Percentiles rank a stretch among this genome's conserved stretches.
Evolutionary conservation across 352 stramenopile species (phyloP).

Genomic region (Poterioochromonas sp.): DNA sequence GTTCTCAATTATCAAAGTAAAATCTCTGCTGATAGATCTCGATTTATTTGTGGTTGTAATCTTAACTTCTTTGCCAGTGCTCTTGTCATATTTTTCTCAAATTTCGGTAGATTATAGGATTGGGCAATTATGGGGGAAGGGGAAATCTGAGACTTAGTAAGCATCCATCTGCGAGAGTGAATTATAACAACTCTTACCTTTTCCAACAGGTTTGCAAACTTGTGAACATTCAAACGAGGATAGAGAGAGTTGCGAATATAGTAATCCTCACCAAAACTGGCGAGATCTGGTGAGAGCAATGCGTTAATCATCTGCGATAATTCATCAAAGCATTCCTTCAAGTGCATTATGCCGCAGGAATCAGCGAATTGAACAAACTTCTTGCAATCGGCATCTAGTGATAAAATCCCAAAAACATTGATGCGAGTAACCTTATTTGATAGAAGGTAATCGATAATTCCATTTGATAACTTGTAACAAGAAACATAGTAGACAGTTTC

Average conservation of each 20-base stretch:
- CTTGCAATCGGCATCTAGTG: conserved; percentile 3
- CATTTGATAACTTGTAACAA: not conserved
- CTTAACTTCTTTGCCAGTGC: not conserved
- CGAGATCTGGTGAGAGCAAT: not conserved
- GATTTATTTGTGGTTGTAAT: not conserved
- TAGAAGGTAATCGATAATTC: not conserved
- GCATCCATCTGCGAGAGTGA: not conserved
- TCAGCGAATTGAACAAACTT: not conserved
- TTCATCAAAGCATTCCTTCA: conserved; percentile 20
- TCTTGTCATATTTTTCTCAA: conserved; percentile 9
- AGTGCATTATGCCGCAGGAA: not conserved
- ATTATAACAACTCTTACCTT: not conserved
- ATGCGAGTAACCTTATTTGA: not conserved
- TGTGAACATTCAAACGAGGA: not conserved
- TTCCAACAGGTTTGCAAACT: not conserved
- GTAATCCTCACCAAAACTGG: not conserved
- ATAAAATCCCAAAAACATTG: not conserved
- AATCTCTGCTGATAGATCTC: too few relatives aligned
- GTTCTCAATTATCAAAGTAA: too few relatives aligned
- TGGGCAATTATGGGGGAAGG: not conserved
- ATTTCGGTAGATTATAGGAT: conserved; percentile 1
- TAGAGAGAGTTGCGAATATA: not conserved
- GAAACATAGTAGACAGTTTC: conserved; percentile 5
- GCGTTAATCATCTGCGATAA: not conserved
- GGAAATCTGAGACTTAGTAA: not conserved